Base-by-base conservation (phyloP, 306 rosid species). In the Comarum palustre region DNA sequence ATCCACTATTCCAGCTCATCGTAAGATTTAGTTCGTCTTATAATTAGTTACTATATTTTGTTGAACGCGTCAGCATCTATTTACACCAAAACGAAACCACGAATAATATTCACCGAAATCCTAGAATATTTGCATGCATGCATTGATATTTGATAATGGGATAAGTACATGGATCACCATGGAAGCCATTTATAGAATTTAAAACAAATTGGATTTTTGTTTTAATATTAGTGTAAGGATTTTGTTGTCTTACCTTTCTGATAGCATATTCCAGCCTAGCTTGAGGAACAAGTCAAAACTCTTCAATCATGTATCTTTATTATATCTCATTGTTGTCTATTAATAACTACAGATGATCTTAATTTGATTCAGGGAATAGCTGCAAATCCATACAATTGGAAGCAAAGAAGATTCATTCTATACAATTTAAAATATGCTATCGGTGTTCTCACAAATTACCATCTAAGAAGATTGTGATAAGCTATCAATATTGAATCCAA, bases 1-100 rank as follows among this genome's bases (percentile, higher is more conserved):
- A 61, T 61, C 66, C 42, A 61, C 43, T 32, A 16, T 12, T 61
- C 41, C 66, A 60, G 66, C 66, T 60, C 66, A 60, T 60, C 8
- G 7, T 60, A 27, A 38, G 66, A 60, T 60, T 60, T 16, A 27
- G 41, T 31, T 60, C 39, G 6, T 29, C 38, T 60, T 61, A 61
- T 15, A 31, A 61, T 32, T 61, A 61, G 66, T 61, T 32, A 13
- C 43, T 32, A 16, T 32, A 16, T 6, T 16, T 16, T 2, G 65
- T 27, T 54, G 36, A 58, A 25, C 6, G 15, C 38, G 62, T 57
- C n/a, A 27, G 20, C 65, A 59, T 1, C 39, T 12, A 4, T 25
- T 17, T 25, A 4, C 17, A 59, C n/a, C 64, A 13, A 60, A 15
- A 31, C 39, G 41, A 31, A 15, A 60, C 38, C 38, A 5, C 41